Evolutionary conservation across 192 early-diverging fungal genomes (phyloP).

Genomic region (Linnemannia schmuckeri): DNA sequence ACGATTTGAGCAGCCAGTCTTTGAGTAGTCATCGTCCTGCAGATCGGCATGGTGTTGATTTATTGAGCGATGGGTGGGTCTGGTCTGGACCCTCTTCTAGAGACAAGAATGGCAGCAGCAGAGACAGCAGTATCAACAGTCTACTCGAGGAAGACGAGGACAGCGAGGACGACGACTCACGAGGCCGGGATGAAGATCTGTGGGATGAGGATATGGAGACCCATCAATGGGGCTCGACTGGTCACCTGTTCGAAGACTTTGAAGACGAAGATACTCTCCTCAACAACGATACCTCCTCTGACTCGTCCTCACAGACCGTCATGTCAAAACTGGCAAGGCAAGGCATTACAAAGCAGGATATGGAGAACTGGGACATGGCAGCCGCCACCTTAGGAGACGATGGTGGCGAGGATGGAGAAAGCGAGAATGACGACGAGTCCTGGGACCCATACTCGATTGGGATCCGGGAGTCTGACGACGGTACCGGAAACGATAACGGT

Average conservation of each 20-base stretch:
- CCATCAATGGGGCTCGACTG: constrained; percentile 34
- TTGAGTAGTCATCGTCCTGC: not conserved
- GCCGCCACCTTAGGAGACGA: not conserved
- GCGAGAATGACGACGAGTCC: not conserved
- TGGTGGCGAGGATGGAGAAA: not conserved
- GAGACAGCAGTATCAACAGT: not conserved
- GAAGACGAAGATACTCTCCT: not conserved
- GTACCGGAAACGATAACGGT: not conserved
- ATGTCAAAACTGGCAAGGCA: no score
- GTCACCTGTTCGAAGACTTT: constrained; percentile 36
- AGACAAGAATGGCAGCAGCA: not conserved
- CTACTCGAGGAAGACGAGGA: constrained; percentile 1
- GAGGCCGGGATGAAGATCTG: constrained; percentile 31
- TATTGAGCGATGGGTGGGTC: constrained; percentile 38
- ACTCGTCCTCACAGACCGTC: not conserved
- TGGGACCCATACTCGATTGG: constrained; percentile 10
- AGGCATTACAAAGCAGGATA: not conserved
- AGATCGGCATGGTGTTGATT: constrained; percentile 4
- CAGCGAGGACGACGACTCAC: not conserved
- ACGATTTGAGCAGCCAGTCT: constrained; percentile 18
- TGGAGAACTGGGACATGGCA: constrained; percentile 12
- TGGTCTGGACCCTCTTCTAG: constrained; percentile 1
- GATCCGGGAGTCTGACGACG: not conserved
- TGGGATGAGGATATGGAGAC: constrained; percentile 47
- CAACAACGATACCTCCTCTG: not conserved